phyloP scores from a whole-genome alignment of 2,329 filamentous ascomycete genomes.

The Colletotrichum eremochloae region DNA sequence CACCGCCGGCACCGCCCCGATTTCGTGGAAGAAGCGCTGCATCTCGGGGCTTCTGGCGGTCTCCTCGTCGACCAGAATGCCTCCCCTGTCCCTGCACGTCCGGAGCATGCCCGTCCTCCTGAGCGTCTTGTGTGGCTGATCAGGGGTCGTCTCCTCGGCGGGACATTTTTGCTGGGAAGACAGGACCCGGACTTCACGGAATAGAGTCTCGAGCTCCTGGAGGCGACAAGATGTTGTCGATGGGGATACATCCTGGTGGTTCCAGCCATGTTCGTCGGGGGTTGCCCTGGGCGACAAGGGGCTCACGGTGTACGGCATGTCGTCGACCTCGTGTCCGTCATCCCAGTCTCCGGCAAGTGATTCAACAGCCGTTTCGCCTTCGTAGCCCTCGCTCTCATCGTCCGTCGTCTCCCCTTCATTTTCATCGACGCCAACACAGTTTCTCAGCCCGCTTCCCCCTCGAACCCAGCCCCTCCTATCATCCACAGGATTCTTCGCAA shows the following conservation, averaged over 20 bases:
- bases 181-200: background rate
- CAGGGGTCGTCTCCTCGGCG: background rate
- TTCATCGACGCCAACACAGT: slow-evolving; percentile 8
- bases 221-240: background rate
- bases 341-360: background rate
- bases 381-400: background rate
- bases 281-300: slow-evolving; percentile 1
- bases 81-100: background rate
- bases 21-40: slow-evolving; percentile 8
- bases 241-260: background rate
- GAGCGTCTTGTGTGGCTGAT: background rate
- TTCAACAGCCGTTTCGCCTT: background rate
- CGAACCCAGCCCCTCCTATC: background rate
- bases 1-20: background rate
- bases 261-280: background rate
- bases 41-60: background rate
- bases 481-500: background rate
- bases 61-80: slow-evolving; percentile 1
- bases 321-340: background rate
- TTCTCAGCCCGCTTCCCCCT: slow-evolving; percentile 9
- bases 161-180: too few relatives aligned
- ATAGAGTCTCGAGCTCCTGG: background rate
- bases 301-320: slow-evolving; percentile 9
- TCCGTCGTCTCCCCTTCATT: background rate
- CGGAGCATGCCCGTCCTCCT: slow-evolving; percentile 4